phyloP scores from a whole-genome alignment of 2,329 filamentous ascomycete genomes.

The Penicillium sp. region DNA sequence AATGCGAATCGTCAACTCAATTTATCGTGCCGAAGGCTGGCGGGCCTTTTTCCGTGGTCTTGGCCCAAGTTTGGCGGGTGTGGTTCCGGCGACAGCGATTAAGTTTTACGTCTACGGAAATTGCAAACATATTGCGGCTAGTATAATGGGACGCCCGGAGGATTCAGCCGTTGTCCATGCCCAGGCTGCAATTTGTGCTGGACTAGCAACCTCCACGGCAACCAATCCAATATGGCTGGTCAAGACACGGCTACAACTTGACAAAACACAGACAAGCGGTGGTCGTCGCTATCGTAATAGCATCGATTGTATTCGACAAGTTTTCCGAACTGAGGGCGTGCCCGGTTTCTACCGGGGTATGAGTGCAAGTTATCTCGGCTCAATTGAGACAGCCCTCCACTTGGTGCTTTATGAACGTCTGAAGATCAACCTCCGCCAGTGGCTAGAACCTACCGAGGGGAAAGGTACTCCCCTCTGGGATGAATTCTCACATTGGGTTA shows the following conservation, averaged over 20 bases:
- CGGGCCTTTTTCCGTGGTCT: conserved; percentile 39
- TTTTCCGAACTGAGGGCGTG: conserved; percentile 80
- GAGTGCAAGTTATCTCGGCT: conserved; percentile 62
- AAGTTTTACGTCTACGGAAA: conserved; percentile 44
- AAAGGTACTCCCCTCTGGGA: conserved; percentile 24
- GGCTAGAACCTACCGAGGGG: conserved; percentile 21
- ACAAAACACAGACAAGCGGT: conserved; percentile 31
- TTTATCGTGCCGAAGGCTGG: conserved; percentile 41
- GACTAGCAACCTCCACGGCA: conserved; percentile 37
- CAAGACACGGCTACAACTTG: conserved; percentile 70
- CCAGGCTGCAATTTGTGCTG: conserved; percentile 36
- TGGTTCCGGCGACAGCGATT: conserved; percentile 41
- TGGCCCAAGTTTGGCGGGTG: conserved; percentile 40
- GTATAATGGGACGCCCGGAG: conserved; percentile 29
- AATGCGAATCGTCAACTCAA: conserved; percentile 36
- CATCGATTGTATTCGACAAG: conserved; percentile 68
- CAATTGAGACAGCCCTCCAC: conserved; percentile 39
- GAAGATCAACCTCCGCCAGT: conserved; percentile 28
- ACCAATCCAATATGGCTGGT: conserved; percentile 44
- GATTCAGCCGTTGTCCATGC: conserved; percentile 36
- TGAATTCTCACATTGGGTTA: conserved; percentile 30
- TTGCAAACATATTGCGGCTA: conserved; percentile 36
- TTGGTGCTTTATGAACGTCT: conserved; percentile 39
- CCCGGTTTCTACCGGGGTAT: conserved; percentile 85
- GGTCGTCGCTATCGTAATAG: conserved; percentile 52